phyloP scores from a whole-genome alignment of 768 basidiomycete genomes.

The Rossbeevera mucosa region DNA sequence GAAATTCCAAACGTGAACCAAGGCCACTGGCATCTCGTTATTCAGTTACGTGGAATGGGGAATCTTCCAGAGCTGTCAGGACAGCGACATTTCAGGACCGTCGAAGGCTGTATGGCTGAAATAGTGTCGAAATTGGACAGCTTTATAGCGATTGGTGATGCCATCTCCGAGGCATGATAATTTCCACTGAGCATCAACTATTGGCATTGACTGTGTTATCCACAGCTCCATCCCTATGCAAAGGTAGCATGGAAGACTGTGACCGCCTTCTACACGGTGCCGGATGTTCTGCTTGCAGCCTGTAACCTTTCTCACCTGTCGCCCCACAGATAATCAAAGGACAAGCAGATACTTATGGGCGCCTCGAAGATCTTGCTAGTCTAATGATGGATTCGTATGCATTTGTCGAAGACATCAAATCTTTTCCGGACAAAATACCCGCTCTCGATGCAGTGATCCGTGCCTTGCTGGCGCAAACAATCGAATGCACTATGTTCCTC shows the following conservation, averaged over 20 bases:
- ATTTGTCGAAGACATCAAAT: constrained; percentile 29
- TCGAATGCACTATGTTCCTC: constrained; percentile 35
- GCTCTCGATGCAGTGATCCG: constrained; percentile 26
- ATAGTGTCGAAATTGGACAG: constrained; percentile 22
- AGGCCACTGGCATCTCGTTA: constrained; percentile 18
- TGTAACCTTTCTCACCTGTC: constrained; percentile 7
- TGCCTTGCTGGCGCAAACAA: constrained; percentile 28
- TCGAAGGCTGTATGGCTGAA: constrained; percentile 18
- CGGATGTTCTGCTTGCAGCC: background rate
- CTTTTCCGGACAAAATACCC: constrained; percentile 26
- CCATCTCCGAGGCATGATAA: constrained; percentile 17
- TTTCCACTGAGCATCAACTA: background rate
- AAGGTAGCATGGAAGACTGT: constrained; percentile 27
- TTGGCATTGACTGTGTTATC: background rate
- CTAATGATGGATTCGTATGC: constrained; percentile 31
- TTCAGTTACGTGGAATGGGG: constrained; percentile 16
- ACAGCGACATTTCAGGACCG: background rate
- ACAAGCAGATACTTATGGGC: constrained; percentile 25
- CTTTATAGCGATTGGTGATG: constrained; percentile 23
- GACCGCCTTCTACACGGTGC: constrained; percentile 28
- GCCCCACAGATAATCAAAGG: constrained; percentile 23
- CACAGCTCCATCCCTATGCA: constrained; percentile 24
- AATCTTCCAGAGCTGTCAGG: background rate
- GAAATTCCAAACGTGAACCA: background rate
- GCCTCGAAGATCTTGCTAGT: constrained; percentile 22